Conservation (phyloP, 805 yeast genomes). For the Nakazawaea holstii region DNA sequence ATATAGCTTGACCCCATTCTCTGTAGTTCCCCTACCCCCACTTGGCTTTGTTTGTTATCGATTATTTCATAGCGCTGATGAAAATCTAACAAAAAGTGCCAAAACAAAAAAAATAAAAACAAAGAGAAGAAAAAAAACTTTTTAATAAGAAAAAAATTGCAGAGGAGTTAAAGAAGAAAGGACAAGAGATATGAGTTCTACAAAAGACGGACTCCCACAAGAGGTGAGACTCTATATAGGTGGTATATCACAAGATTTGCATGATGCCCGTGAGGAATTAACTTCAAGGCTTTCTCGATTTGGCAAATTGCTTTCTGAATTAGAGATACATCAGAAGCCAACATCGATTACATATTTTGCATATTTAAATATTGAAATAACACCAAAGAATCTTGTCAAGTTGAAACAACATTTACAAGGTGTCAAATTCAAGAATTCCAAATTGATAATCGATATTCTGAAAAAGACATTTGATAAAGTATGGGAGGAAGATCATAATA, state of each 20-base stretch:
- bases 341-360: conserved; percentile 55
- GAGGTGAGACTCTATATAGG: conserved; percentile 53
- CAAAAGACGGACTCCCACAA: background rate
- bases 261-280: conserved; percentile 40
- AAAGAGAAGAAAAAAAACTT: background rate
- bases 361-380: conserved; percentile 54
- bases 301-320: conserved; percentile 45
- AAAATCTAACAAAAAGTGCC: background rate
- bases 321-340: conserved; percentile 54
- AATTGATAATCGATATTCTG: conserved; percentile 57
- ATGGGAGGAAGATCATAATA: conserved; percentile 40
- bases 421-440: conserved; percentile 69
- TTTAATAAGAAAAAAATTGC: background rate
- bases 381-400: conserved; percentile 37
- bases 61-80: no score
- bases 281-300: conserved; percentile 52
- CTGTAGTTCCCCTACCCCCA: no score
- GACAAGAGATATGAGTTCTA: background rate
- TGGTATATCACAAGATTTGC: conserved; percentile 50
- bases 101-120: background rate
- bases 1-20: no score
- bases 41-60: no score
- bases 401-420: conserved; percentile 61
- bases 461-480: conserved; percentile 42
- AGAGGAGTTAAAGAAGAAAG: background rate